Percentiles rank a stretch among this genome's conserved stretches.
phyloP scores from a whole-genome alignment of 2,329 filamentous ascomycete species.

The Pyrenochaeta sp. region DNA sequence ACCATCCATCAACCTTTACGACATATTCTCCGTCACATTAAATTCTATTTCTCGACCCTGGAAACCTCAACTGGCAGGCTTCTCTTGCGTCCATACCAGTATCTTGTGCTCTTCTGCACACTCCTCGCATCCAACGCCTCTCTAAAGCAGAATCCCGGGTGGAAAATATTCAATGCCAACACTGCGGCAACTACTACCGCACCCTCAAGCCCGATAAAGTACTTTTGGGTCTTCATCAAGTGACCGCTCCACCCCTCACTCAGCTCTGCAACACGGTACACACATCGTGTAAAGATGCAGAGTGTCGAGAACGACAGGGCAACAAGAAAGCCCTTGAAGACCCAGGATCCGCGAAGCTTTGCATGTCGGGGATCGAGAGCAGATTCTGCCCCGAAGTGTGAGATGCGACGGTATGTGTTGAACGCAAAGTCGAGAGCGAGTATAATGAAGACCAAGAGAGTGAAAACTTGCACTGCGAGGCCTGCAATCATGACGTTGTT shows the following conservation, averaged over 20 bases:
- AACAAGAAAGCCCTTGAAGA: conserved; percentile 64
- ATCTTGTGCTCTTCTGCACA: conserved; percentile 7
- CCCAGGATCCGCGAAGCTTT: conserved; percentile 40
- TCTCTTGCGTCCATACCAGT: conserved; percentile 31
- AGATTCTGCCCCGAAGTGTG: conserved; percentile 25
- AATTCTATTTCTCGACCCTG: conserved; percentile 17
- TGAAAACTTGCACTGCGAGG: conserved; percentile 55
- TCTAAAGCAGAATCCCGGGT: conserved; percentile 49
- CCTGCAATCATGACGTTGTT: conserved; percentile 58
- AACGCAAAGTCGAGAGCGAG: conserved; percentile 53
- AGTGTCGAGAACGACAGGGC: conserved; percentile 67
- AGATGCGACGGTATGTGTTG: conserved; percentile 33
- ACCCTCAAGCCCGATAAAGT: conserved; percentile 51
- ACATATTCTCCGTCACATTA: conserved; percentile 3
- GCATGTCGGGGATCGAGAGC: conserved; percentile 37
- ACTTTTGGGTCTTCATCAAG: conserved; percentile 59
- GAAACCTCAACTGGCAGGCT: neutral
- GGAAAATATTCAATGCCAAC: conserved; percentile 46
- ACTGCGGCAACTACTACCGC: conserved; percentile 44
- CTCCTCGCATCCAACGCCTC: conserved; percentile 31
- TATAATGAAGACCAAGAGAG: conserved; percentile 53
- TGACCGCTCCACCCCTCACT: conserved; percentile 69
- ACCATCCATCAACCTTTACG: neutral
- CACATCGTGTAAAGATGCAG: conserved; percentile 69
- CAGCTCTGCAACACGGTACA: conserved; percentile 73